Base-by-base conservation (phyloP, 2,329 filamentous ascomycete species). In the Aspergillus tanneri region DNA sequence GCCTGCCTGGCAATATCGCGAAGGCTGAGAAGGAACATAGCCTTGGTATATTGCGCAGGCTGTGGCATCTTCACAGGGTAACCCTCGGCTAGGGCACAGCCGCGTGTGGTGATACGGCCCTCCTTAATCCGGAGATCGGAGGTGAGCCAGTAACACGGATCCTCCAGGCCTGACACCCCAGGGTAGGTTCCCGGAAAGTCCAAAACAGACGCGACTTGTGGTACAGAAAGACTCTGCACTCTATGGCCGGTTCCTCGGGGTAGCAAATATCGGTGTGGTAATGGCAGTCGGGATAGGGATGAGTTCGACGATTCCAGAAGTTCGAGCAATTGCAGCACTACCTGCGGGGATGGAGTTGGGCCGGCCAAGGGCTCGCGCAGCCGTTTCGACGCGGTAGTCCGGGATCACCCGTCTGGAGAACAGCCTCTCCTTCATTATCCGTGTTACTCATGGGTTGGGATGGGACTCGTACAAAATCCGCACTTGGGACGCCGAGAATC, bases 1-100 rank as follows among this genome's bases (percentile, higher is more conserved):
- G 11, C n/a, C 23, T 28, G 12, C 49, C 35, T 50, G 53, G 39
- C 52, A 9, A 36, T 34, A 14, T 49, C 42, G 4, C 43, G 47
- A 21, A 46, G 8, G 5, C 3, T 8, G 9, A 44, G 27, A 3
- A 49, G 27, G n/a, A 32, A 19, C 7, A 49, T 36, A 8, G 34
- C 46, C 21, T 49, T 41, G 3, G 19, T 4, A 19, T 49, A 49
- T 18, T 41, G 41, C 6, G 46, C 46, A 6, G 46, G 40, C 9
- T 12, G 9, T 3, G 27, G 35, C 34, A 49, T 40, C 16, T 40
- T 49, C 8, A 49, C 46, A 1, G 35, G 41, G 10, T 49, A 41
- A 5, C 19, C n/a, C n/a, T n/a, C 2, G 35, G 16, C 21, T 5
- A 14, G 19, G n/a, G 28, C n/a, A n/a, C 12, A 7, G 16, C 19